phyloP scores from a whole-genome alignment of 176 grass and related monocot genomes.

The Triticum turgidum region DNA sequence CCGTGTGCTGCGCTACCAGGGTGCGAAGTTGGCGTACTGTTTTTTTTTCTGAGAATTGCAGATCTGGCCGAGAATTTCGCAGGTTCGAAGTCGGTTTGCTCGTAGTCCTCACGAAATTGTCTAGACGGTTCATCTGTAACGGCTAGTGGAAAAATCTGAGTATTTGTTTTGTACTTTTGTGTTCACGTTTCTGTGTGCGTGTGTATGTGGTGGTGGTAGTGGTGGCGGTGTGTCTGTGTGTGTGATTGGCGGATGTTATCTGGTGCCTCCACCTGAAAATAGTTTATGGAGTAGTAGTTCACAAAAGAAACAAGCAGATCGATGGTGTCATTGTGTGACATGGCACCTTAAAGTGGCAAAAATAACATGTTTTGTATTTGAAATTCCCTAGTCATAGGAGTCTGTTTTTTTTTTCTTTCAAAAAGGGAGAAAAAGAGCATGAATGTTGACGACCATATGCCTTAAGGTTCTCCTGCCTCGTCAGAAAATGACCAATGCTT shows the following conservation, averaged over 20 bases:
- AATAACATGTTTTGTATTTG: background rate
- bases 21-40: background rate
- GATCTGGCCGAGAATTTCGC: background rate
- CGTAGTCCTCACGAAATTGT: background rate
- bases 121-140: background rate
- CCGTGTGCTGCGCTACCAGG: background rate
- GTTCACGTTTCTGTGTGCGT: background rate
- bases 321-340: background rate
- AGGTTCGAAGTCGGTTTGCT: background rate
- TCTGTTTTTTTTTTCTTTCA: background rate
- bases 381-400: background rate
- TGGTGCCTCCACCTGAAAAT: background rate
- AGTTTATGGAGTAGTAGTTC: background rate
- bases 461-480: background rate
- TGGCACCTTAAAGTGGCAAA: background rate
- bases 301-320: background rate
- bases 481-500: slow-evolving; percentile 20
- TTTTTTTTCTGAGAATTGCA: background rate
- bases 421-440: background rate
- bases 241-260: background rate
- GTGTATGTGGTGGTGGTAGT: background rate
- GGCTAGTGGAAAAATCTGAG: background rate
- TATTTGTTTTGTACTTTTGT: background rate
- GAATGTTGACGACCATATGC: background rate
- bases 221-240: background rate